Evolutionary conservation across 208 protist species (phyloP).

Genomic region (Crithidia thermophila): DNA sequence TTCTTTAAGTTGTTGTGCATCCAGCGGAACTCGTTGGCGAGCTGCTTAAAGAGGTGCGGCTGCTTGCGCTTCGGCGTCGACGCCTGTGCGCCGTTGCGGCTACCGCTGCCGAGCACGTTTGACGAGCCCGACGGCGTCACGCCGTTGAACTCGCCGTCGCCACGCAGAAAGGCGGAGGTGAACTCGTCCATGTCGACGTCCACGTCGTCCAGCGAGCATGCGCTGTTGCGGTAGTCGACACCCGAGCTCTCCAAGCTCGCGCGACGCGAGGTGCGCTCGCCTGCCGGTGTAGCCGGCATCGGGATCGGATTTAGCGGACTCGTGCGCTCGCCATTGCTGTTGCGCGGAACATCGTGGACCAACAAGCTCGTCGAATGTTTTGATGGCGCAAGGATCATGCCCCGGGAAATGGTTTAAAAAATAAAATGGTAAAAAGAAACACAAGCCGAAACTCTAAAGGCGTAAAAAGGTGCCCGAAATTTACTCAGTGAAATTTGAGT

Average conservation of each 20-base stretch:
- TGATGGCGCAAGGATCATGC: not conserved
- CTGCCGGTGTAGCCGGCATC: not conserved
- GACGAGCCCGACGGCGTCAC: slow-evolving; percentile 6
- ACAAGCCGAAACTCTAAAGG: not conserved
- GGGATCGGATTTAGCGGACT: not conserved
- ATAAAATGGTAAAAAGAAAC: not conserved
- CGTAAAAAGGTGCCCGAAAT: too few species aligned
- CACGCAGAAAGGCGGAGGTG: not conserved
- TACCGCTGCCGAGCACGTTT: not conserved
- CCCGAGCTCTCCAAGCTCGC: not conserved
- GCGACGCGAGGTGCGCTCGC: not conserved
- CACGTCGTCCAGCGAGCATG: slow-evolving; percentile 5
- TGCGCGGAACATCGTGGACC: slow-evolving; percentile 1
- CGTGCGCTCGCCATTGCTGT: not conserved
- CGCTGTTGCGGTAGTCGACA: slow-evolving; percentile 3
- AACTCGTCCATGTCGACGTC: not conserved
- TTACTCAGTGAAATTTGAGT: too few species aligned
- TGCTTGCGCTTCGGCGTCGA: slow-evolving; percentile 14
- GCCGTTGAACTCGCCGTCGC: not conserved
- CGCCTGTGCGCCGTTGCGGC: not conserved
- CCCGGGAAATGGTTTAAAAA: not conserved
- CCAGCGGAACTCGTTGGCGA: slow-evolving; percentile 26
- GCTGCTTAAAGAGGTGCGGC: slow-evolving; percentile 21
- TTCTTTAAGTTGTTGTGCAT: slow-evolving; percentile 27
- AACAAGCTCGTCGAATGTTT: slow-evolving; percentile 8